Base-by-base conservation (phyloP, 495 filamentous ascomycete species). In the Friedmanniomyces simplex region DNA sequence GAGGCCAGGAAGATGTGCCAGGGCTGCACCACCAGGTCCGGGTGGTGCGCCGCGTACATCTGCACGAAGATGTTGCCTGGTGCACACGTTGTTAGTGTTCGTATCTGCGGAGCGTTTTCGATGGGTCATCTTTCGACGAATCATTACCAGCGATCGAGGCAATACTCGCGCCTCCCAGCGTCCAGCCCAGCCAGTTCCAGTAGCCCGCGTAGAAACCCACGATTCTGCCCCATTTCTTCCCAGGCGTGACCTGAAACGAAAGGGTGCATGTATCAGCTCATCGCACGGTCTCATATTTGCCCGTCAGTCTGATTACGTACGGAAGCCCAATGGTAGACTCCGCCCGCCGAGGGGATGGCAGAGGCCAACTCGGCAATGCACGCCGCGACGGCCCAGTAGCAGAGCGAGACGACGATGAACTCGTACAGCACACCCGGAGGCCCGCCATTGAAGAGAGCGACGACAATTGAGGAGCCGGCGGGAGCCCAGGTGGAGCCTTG, bases 1-100 rank as follows among this genome's bases (percentile, higher is more conserved):
- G 84, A 87, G 41, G 77, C 74, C 36, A 94, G 60, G 68, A 89
- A 91, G 26, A 87, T 79, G 32, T 89, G 83, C 88, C 88, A 91
- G 28, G 76, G 67, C 54, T 86, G 60, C 20, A 76, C 72, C 6
- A 68, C 72, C 51, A 81, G 85, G 10, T 71, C 80, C 1, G 81
- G 79, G 61, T 89, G 82, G 62, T 81, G 82, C 11, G 85, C 67
- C 10, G 77, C 77, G 66, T 89, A 91, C 78, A 90, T 82, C 14
- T 43, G 39, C 18, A 43, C 39, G 39, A 43, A 43, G 39, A 43
- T 43, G 39, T 43, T 43, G 39, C 39, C 39, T 43, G 39, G n/a
- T 10, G 28, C 28, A 32, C 28, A n/a, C n/a, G n/a, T n/a, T n/a
- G n/a, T n/a, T 69, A 57, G 85, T 77, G 14, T 77, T 72, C 59